Evolutionary conservation across 1,284 basidiomycete genomes (phyloP), one percentile per base, ranked within the genome.

Genomic region (Ustilago xerochloae): DNA sequence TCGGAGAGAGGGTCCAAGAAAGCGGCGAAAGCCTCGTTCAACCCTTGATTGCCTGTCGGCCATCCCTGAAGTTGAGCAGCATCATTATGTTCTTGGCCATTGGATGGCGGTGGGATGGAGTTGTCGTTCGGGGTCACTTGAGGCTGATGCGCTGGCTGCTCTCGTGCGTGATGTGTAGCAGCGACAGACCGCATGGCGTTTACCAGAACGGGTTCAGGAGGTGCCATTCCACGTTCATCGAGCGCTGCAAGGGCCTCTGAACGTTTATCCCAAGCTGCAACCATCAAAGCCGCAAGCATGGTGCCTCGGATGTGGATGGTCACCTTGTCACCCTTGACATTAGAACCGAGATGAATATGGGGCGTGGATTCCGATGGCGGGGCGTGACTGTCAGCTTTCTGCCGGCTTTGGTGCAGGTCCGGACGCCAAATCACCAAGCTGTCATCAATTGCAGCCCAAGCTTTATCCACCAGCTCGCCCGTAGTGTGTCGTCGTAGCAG

Each of bases 251-350:
- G 43, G 4, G 62, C 55, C 29, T 64, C 33, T 4, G 55, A 26
- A 5, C 62, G 54, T n/a, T 47, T 55, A 36, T 59, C 62, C 62
- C 62, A 64, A 4, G 62, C 62, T 9, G 55, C 62, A 18, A 64
- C 43, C 41, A 64, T 45, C 29, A 64, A 28, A 6, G 55, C 49
- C 7, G 49, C 50, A 6, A 59, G 43, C 62, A 64, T 64, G 3
- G 26, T 52, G 2, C 62, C 55, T 26, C 62, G 55, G 6, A 64
- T 18, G 13, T 28, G 24, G 47, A 58, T 33, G 16, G 52, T 58
- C 16, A 13, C 4, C 12, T 20, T 41, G 15, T 46, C 22, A 10
- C 49, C 32, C 36, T 33, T 39, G 46, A 29, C 33, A 1, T 46
- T 22, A n/a, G 33, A 24, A 24, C 55, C 36, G 2, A 52, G 9